Base-by-base conservation (phyloP, 1,139 yeast species). In the Spathaspora sp. region DNA sequence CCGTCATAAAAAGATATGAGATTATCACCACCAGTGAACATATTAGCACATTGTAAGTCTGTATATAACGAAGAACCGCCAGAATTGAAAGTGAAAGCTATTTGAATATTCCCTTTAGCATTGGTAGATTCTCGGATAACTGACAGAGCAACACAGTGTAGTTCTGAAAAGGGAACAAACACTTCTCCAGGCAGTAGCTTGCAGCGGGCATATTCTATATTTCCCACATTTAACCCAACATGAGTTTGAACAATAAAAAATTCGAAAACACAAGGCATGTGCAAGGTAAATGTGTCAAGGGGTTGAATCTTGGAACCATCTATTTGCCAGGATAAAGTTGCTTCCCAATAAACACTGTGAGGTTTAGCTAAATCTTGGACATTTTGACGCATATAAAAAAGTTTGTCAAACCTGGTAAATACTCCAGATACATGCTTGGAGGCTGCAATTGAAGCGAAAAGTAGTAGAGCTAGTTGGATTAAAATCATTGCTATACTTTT, bases 231-330 rank as follows among this genome's bases (percentile, higher is more conserved):
- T 40, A 67, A 58, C 16, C 8, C 3, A 25, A 25, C 47, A 40
- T 3, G 64, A 42, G 3, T 55, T 29, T 6, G 48, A 5, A 53
- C 29, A 6, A 64, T 40, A 6, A 68, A 62, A 42, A 66, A 65
- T 46, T 64, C 64, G 49, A 56, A 67, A 3, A 64, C 72, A 55
- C 68, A 59, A 2, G 70, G 70, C 51, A 68, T 49, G 16, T 44
- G 46, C 43, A 68, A 61, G 1, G 63, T 54, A 52, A 68, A 67
- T 4, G 72, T 65, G 48, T 68, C 73, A n/a, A n/a, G n/a, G n/a
- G n/a, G n/a, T n/a, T n/a, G n/a, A n/a, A n/a, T n/a, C n/a, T n/a
- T n/a, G n/a, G n/a, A n/a, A n/a, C n/a, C n/a, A n/a, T n/a, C n/a
- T n/a, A n/a, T n/a, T n/a, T n/a, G n/a, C n/a, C n/a, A n/a, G n/a